A percentile compares a stretch with the other conserved stretches of the same genome.
Evolutionary conservation across 192 early-diverging fungal species (phyloP).

Genomic region (Rhizoclosmatium globosum): DNA sequence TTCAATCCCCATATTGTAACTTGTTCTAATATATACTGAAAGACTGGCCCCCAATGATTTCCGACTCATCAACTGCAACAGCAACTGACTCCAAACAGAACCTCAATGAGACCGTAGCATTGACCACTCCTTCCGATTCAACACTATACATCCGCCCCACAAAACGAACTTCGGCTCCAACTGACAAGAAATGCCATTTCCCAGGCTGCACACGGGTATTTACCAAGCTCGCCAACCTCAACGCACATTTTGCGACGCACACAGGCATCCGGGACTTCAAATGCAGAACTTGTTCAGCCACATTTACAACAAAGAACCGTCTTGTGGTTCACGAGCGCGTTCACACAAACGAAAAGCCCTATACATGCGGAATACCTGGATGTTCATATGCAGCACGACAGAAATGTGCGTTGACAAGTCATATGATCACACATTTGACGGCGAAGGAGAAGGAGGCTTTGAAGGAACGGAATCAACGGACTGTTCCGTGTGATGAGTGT

Average conservation of each 20-base stretch:
- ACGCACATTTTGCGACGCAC: neutral
- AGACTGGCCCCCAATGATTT: too few relatives aligned
- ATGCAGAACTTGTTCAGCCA: neutral
- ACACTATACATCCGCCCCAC: too few relatives aligned
- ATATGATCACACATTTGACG: neutral
- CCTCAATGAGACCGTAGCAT: too few relatives aligned
- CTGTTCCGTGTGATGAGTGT: neutral
- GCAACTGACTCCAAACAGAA: too few relatives aligned
- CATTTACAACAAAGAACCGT: neutral
- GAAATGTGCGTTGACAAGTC: neutral
- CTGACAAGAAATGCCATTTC: neutral
- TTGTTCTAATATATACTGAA: too few relatives aligned
- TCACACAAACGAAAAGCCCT: constrained; percentile 18
- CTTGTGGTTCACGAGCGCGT: neutral
- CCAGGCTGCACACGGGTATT: neutral
- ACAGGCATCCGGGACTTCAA: neutral
- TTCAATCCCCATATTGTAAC: too few relatives aligned
- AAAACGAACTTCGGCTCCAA: too few relatives aligned
- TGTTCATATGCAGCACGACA: constrained; percentile 4
- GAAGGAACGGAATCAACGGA: neutral
- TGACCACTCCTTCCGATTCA: too few relatives aligned
- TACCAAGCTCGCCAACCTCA: neutral
- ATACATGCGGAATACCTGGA: neutral
- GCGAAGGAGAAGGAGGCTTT: neutral
- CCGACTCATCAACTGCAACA: too few relatives aligned